Evolutionary conservation across 2,329 filamentous ascomycete genomes (phyloP).

Genomic region (Trichoderma lentiforme): DNA sequence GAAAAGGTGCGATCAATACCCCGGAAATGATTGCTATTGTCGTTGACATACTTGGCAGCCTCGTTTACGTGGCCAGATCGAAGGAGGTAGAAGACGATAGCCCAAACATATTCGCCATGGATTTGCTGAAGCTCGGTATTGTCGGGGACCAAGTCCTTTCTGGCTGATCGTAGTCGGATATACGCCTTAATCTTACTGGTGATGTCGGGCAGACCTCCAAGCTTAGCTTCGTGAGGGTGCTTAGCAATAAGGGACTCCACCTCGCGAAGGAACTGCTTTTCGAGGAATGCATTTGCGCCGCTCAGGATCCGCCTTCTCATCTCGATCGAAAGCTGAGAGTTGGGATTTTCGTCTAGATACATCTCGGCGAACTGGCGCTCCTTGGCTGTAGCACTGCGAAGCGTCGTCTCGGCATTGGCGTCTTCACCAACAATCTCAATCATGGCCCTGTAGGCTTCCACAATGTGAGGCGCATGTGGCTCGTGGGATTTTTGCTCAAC

Average conservation of each 20-base stretch:
- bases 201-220: constrained; percentile 83
- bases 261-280: constrained; percentile 74
- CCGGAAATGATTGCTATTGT: constrained; percentile 75
- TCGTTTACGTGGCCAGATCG: constrained; percentile 81
- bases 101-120: constrained; percentile 85
- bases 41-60: constrained; percentile 80
- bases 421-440: constrained; percentile 75
- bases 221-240: constrained; percentile 81
- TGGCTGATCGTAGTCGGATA: constrained; percentile 72
- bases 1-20: constrained; percentile 89
- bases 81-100: constrained; percentile 86
- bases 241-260: constrained; percentile 75
- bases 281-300: constrained; percentile 76
- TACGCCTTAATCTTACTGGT: constrained; percentile 91
- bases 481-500: constrained; percentile 70
- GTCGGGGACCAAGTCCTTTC: constrained; percentile 82
- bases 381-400: constrained; percentile 62
- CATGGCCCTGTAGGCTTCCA: constrained; percentile 79
- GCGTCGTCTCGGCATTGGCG: constrained; percentile 53
- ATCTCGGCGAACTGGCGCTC: constrained; percentile 73
- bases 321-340: constrained; percentile 59
- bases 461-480: constrained; percentile 68
- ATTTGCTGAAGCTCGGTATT: constrained; percentile 76
- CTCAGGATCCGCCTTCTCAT: constrained; percentile 77
- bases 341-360: constrained; percentile 72